Evolutionary conservation across 2,329 filamentous ascomycete species (phyloP).

Genomic region (Dothiorella sarmentorum): DNA sequence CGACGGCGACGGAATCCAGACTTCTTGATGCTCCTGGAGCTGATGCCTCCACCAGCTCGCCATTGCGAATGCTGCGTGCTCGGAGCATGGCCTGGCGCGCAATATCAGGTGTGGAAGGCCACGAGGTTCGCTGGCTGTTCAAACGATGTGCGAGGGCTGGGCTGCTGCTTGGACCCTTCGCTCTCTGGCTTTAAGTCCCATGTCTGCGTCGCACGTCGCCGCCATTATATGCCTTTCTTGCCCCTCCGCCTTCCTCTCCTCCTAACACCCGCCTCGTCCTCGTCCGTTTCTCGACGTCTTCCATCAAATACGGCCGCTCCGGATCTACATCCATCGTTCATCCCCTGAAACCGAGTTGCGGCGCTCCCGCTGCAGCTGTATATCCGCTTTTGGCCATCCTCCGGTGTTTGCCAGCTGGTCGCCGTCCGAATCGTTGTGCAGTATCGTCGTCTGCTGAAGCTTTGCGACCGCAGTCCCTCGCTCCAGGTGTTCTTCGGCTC

Average conservation of each 20-base stretch:
- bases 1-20: no score
- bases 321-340: slow-evolving; percentile 6
- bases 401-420: background rate
- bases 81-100: no score
- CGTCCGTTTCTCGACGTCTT: slow-evolving; percentile 1
- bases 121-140: background rate
- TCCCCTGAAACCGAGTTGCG: slow-evolving; percentile 8
- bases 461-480: slow-evolving; percentile 21
- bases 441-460: slow-evolving; percentile 22
- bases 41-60: no score
- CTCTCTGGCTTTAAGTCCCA: slow-evolving; percentile 13
- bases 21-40: no score
- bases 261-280: slow-evolving; percentile 3
- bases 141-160: background rate
- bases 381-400: slow-evolving; percentile 7
- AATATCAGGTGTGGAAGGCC: background rate
- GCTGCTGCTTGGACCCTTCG: slow-evolving; percentile 5
- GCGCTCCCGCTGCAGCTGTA: slow-evolving; percentile 11
- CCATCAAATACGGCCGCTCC: slow-evolving; percentile 3
- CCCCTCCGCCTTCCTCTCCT: slow-evolving; percentile 3
- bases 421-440: slow-evolving; percentile 8
- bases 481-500: slow-evolving; percentile 9
- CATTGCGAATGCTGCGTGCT: no score
- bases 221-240: slow-evolving; percentile 6
- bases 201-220: slow-evolving; percentile 13